Percentiles rank a stretch among this genome's conserved stretches.
Evolutionary conservation across 805 yeast species (phyloP).

Genomic region (Candida verbasci): DNA sequence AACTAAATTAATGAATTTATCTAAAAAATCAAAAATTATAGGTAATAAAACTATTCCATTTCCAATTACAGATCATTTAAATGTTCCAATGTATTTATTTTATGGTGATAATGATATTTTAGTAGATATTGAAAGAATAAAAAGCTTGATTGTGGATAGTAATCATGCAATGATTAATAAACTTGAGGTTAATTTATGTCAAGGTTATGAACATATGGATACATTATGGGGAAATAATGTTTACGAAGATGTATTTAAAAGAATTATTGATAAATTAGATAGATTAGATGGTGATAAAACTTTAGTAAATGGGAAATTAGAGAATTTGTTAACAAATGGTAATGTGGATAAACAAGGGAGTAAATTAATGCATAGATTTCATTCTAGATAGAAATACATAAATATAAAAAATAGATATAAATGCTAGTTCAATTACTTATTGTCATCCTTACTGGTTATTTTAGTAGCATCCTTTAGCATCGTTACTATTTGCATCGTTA

Average conservation of each 20-base stretch:
- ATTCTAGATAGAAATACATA: not conserved
- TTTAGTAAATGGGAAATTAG: not conserved
- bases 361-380: not conserved
- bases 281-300: not conserved
- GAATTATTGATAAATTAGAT: conserved; percentile 13
- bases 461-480: no score
- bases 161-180: conserved; percentile 20
- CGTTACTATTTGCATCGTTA: no score
- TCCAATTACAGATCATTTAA: conserved; percentile 24
- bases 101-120: conserved; percentile 26
- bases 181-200: conserved; percentile 17
- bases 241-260: conserved; percentile 20
- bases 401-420: not conserved
- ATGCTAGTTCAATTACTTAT: conserved; percentile 1
- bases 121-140: conserved; percentile 24
- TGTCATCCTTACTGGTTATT: no score
- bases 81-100: conserved; percentile 23
- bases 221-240: conserved; percentile 26
- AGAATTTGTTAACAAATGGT: not conserved
- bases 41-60: conserved; percentile 22
- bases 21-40: conserved; percentile 13
- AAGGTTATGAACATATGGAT: conserved; percentile 29
- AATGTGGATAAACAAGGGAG: not conserved
- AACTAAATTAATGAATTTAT: conserved; percentile 17
- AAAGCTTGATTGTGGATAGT: conserved; percentile 18